phyloP scores from a whole-genome alignment of 1,284 basidiomycete genomes.

The Grifola frondosa region DNA sequence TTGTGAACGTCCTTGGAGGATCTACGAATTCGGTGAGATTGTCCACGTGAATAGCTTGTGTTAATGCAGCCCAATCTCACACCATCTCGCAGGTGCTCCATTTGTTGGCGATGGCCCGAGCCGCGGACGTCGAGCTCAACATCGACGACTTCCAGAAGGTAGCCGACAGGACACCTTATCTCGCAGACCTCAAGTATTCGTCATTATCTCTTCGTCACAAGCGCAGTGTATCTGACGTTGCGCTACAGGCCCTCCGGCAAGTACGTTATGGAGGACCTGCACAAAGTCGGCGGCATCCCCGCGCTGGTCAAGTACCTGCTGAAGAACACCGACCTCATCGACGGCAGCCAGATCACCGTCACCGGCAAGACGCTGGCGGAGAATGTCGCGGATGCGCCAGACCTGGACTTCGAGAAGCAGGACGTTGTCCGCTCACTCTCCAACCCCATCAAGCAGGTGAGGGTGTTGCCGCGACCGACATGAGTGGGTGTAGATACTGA shows the following conservation, averaged over 20 bases:
- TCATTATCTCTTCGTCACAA: slow-evolving; percentile 3
- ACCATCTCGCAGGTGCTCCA: slow-evolving; percentile 69
- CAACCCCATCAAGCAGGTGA: slow-evolving; percentile 77
- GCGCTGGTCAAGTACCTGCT: slow-evolving; percentile 83
- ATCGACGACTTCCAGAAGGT: slow-evolving; percentile 95
- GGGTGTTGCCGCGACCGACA: not conserved
- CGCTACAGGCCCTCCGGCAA: slow-evolving; percentile 77
- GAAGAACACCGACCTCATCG: slow-evolving; percentile 84
- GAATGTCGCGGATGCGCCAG: slow-evolving; percentile 81
- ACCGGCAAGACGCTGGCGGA: slow-evolving; percentile 93
- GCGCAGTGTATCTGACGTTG: slow-evolving; percentile 1
- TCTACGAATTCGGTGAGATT: slow-evolving; percentile 84
- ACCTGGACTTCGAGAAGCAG: slow-evolving; percentile 78
- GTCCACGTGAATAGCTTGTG: not conserved
- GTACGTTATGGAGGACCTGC: slow-evolving; percentile 97
- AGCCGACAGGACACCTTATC: slow-evolving; percentile 88
- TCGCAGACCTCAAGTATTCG: slow-evolving; percentile 84
- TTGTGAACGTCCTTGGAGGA: slow-evolving; percentile 84
- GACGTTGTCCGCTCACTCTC: slow-evolving; percentile 79
- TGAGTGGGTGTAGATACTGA: not conserved
- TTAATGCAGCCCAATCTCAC: too few relatives aligned
- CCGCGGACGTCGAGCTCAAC: slow-evolving; percentile 82
- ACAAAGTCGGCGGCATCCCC: slow-evolving; percentile 89
- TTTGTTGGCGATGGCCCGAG: slow-evolving; percentile 90
- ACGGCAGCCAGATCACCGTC: slow-evolving; percentile 89